phyloP scores from a whole-genome alignment of 2,329 filamentous ascomycete species.

The Sclerotinia minor region DNA sequence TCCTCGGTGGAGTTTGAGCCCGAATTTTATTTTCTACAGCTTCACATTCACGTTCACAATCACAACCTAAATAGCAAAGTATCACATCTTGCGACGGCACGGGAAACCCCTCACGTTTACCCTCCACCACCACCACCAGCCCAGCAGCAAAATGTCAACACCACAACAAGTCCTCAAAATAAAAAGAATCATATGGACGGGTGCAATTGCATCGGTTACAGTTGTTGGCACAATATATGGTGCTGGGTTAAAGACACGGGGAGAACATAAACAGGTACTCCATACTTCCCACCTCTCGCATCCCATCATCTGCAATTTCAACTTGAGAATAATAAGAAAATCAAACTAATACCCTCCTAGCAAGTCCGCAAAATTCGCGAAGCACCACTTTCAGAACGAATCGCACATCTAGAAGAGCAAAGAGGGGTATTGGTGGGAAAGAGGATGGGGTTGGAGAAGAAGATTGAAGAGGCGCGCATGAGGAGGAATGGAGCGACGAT shows the following conservation, averaged over 20 bases:
- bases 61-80: not conserved
- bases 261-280: slow-evolving; percentile 53
- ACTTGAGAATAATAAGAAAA: not conserved
- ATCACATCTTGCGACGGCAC: not conserved
- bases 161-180: slow-evolving; percentile 42
- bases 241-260: slow-evolving; percentile 56
- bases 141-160: slow-evolving; percentile 19
- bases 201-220: slow-evolving; percentile 56
- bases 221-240: slow-evolving; percentile 60
- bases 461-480: slow-evolving; percentile 53
- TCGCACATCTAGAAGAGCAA: slow-evolving; percentile 53
- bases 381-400: slow-evolving; percentile 54
- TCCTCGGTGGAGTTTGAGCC: not conserved
- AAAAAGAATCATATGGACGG: slow-evolving; percentile 54
- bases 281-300: not conserved
- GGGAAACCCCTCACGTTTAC: not conserved
- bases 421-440: slow-evolving; percentile 52
- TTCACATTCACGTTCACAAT: not conserved
- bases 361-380: slow-evolving; percentile 49
- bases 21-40: not conserved
- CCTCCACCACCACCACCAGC: too few relatives aligned
- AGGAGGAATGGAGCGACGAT: slow-evolving; percentile 45
- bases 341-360: slow-evolving; percentile 37
- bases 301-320: too few relatives aligned
- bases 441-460: slow-evolving; percentile 55